Evolutionary conservation across 2,329 filamentous ascomycete genomes (phyloP).

Genomic region (Aspergillus ibericus): DNA sequence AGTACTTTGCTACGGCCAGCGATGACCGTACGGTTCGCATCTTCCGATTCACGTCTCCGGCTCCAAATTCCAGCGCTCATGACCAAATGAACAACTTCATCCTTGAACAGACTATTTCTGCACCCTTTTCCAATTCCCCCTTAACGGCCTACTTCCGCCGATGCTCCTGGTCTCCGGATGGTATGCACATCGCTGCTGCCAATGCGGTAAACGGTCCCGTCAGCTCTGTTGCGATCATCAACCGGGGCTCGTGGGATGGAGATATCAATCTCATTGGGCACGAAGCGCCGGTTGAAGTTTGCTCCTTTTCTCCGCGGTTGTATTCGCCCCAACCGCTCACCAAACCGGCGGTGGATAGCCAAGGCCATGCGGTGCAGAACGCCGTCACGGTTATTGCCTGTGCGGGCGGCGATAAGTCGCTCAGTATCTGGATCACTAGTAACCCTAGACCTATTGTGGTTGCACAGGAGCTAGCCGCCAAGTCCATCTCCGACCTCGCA

Average conservation of each 20-base stretch:
- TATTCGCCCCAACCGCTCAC: slow-evolving; percentile 70
- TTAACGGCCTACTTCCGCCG: slow-evolving; percentile 95
- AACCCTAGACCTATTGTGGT: slow-evolving; percentile 89
- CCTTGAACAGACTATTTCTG: slow-evolving; percentile 84
- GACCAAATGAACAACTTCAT: slow-evolving; percentile 97
- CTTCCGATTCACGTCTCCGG: slow-evolving; percentile 88
- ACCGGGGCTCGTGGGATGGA: slow-evolving; percentile 87
- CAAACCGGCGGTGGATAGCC: slow-evolving; percentile 46
- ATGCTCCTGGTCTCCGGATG: slow-evolving; percentile 97
- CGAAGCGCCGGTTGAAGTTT: slow-evolving; percentile 94
- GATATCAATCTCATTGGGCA: slow-evolving; percentile 98
- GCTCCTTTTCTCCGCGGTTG: slow-evolving; percentile 89
- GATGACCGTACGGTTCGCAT: slow-evolving; percentile 97
- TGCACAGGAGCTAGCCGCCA: slow-evolving; percentile 80
- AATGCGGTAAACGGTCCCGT: slow-evolving; percentile 98
- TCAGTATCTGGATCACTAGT: slow-evolving; percentile 97
- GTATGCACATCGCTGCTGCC: slow-evolving; percentile 92
- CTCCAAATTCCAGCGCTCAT: slow-evolving; percentile 86
- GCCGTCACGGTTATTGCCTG: slow-evolving; percentile 93
- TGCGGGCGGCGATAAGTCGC: slow-evolving; percentile 91
- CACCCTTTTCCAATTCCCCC: slow-evolving; percentile 86
- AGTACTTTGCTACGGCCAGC: slow-evolving; percentile 97
- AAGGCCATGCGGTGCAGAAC: slow-evolving; percentile 43
- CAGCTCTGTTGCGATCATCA: slow-evolving; percentile 93
- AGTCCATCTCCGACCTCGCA: slow-evolving; percentile 89